Percentiles rank a stretch among this genome's conserved stretches.
phyloP scores from a whole-genome alignment of 2,329 filamentous ascomycete species.

The Dryadomyces sulphureus region DNA sequence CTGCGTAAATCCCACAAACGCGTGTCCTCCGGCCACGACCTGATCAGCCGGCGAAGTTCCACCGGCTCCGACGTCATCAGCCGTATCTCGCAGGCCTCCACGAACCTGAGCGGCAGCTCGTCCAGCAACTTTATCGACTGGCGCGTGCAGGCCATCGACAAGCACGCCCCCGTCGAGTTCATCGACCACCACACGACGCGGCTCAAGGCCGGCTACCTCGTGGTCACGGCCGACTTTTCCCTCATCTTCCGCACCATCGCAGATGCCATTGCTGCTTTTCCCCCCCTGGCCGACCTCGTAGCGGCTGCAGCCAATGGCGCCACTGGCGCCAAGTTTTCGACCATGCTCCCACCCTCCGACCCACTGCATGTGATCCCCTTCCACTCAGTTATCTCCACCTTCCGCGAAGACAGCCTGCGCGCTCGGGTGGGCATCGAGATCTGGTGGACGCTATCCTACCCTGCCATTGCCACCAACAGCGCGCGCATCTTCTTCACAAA shows the following conservation, averaged over 20 bases:
- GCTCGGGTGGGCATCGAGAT: slow-evolving; percentile 38
- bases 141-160: slow-evolving; percentile 17
- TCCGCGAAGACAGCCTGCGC: slow-evolving; percentile 33
- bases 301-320: slow-evolving; percentile 10
- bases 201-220: slow-evolving; percentile 35
- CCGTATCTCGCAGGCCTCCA: slow-evolving; percentile 14
- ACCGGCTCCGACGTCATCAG: slow-evolving; percentile 15
- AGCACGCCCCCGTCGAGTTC: slow-evolving; percentile 29
- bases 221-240: slow-evolving; percentile 34
- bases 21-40: slow-evolving; percentile 9
- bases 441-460: slow-evolving; percentile 36
- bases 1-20: slow-evolving; percentile 11
- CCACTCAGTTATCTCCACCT: slow-evolving; percentile 34
- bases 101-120: slow-evolving; percentile 15
- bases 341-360: slow-evolving; percentile 13
- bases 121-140: slow-evolving; percentile 18
- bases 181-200: slow-evolving; percentile 21
- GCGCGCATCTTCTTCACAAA: slow-evolving; percentile 33
- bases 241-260: slow-evolving; percentile 33
- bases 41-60: slow-evolving; percentile 15
- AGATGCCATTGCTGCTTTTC: slow-evolving; percentile 31
- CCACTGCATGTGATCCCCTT: slow-evolving; percentile 30
- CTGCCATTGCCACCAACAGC: slow-evolving; percentile 29
- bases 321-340: slow-evolving; percentile 5
- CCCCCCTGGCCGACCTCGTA: slow-evolving; percentile 18